Conservation (phyloP, 495 filamentous ascomycete genomes). For the Opeltia flavorubescens region DNA sequence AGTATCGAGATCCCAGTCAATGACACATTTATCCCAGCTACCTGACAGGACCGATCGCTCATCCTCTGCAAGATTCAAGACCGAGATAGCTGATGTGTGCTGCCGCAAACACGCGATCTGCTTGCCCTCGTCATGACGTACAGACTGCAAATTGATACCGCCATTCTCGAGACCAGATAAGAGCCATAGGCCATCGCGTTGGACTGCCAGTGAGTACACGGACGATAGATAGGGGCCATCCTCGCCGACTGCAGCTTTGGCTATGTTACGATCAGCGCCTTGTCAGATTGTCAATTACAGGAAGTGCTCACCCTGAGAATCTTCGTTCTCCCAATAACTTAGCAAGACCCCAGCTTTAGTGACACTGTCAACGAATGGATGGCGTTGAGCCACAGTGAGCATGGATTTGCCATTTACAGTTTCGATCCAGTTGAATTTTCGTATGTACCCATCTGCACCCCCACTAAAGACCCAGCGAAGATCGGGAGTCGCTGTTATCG, state of each 20-base stretch:
- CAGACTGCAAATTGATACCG: constrained; percentile 81
- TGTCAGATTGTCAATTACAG: constrained; percentile 5
- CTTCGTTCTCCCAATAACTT: constrained; percentile 94
- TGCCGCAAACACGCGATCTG: constrained; percentile 64
- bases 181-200: constrained; percentile 81
- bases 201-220: constrained; percentile 86
- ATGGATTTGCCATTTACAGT: constrained; percentile 90
- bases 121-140: constrained; percentile 92
- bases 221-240: constrained; percentile 54
- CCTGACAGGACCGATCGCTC: constrained; percentile 83
- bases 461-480: constrained; percentile 93
- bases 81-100: constrained; percentile 86
- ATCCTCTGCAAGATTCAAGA: constrained; percentile 66
- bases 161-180: constrained; percentile 82
- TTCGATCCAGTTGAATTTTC: constrained; percentile 89
- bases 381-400: constrained; percentile 87
- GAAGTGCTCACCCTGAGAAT: constrained; percentile 17
- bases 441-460: constrained; percentile 84
- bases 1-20: constrained; percentile 92
- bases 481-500: constrained; percentile 80
- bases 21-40: constrained; percentile 88
- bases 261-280: constrained; percentile 15
- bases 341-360: constrained; percentile 83
- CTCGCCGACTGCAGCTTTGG: constrained; percentile 24
- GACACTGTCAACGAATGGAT: constrained; percentile 96